Evolutionary conservation across 2,329 filamentous ascomycete species (phyloP).

Genomic region (Venturia aucupariae): DNA sequence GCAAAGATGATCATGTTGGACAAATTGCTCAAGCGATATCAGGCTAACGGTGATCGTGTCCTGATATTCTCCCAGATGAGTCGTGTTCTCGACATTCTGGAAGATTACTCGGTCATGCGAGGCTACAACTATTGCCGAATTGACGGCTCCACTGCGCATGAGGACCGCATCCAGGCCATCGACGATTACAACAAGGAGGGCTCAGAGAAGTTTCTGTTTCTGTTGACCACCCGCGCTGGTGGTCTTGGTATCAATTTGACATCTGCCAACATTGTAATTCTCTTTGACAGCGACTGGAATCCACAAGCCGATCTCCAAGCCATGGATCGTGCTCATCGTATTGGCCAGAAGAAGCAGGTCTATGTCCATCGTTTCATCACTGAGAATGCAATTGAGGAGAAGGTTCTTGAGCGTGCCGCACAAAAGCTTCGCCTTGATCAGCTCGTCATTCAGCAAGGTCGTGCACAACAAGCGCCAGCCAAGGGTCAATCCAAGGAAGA

Average conservation of each 20-base stretch:
- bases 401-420: constrained; percentile 90
- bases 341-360: constrained; percentile 97
- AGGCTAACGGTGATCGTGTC: constrained; percentile 83
- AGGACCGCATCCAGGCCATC: constrained; percentile 94
- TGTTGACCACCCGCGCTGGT: constrained; percentile 90
- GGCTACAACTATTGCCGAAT: constrained; percentile 96
- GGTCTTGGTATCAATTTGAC: constrained; percentile 96
- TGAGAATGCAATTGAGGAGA: constrained; percentile 96
- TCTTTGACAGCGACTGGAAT: constrained; percentile 99
- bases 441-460: constrained; percentile 94
- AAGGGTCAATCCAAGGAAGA: constrained; percentile 96
- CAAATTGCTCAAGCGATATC: constrained; percentile 74
- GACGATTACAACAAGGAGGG: constrained; percentile 96
- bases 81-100: constrained; percentile 87
- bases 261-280: constrained; percentile 84
- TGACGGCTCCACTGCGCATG: constrained; percentile 90
- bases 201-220: constrained; percentile 93
- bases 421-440: constrained; percentile 96
- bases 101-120: constrained; percentile 96
- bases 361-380: constrained; percentile 95
- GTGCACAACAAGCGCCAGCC: constrained; percentile 69
- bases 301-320: constrained; percentile 96
- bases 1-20: constrained; percentile 98
- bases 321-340: constrained; percentile 97
- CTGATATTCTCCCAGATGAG: constrained; percentile 99